phyloP scores from a whole-genome alignment of 768 basidiomycete genomes.

The Pisolithus marmoratus region DNA sequence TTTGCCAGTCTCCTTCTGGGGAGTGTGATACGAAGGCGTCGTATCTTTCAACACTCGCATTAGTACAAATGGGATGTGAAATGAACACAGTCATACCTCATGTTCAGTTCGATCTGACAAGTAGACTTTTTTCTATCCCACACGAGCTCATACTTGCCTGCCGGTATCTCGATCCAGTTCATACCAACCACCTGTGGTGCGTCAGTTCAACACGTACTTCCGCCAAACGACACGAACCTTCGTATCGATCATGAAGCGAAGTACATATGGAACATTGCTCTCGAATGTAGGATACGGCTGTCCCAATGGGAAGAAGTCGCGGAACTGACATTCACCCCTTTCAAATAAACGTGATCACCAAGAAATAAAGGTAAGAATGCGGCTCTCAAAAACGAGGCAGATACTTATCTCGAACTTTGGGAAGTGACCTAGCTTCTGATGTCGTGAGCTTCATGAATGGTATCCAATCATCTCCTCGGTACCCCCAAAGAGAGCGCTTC shows the following conservation, averaged over 20 bases:
- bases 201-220: background rate
- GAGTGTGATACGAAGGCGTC: slow-evolving; percentile 83
- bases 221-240: slow-evolving; percentile 45
- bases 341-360: slow-evolving; percentile 59
- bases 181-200: slow-evolving; percentile 80
- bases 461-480: slow-evolving; percentile 70
- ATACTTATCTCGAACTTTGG: slow-evolving; percentile 88
- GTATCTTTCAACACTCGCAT: slow-evolving; percentile 45
- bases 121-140: slow-evolving; percentile 59
- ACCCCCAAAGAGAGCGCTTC: slow-evolving; percentile 82
- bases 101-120: slow-evolving; percentile 84
- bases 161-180: slow-evolving; percentile 97
- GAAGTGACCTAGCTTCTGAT: slow-evolving; percentile 65
- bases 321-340: slow-evolving; percentile 63
- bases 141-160: slow-evolving; percentile 72
- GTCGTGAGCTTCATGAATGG: slow-evolving; percentile 85
- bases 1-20: slow-evolving; percentile 89
- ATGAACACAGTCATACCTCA: slow-evolving; percentile 46
- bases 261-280: slow-evolving; percentile 86
- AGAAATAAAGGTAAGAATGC: slow-evolving; percentile 9
- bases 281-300: slow-evolving; percentile 71
- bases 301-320: slow-evolving; percentile 47
- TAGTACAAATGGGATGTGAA: background rate
- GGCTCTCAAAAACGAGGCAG: slow-evolving; percentile 1
- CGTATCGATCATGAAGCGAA: slow-evolving; percentile 98